These are phyloP conservation scores for Cladorrhinum sp. DNA, from an alignment of 2,329 filamentous ascomycete species.

Conservation along the genomic window DNA sequence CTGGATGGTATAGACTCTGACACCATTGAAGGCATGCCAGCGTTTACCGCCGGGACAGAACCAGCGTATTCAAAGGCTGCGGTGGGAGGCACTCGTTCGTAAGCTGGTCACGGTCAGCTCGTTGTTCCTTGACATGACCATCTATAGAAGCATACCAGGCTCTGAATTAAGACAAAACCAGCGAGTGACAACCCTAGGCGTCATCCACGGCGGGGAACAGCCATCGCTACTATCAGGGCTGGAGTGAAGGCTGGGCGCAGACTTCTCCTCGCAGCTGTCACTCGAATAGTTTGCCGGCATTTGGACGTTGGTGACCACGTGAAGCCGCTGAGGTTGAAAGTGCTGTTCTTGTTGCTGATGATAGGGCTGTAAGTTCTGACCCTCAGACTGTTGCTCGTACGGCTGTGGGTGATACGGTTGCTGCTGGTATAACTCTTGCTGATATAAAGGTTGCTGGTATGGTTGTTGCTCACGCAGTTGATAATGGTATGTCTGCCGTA, in stretches of 20 bases:
- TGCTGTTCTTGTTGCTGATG: neutral
- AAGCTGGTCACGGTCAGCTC: neutral
- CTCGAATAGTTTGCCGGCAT: neutral
- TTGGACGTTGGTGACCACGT: neutral
- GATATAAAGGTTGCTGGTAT: neutral
- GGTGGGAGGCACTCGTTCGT: neutral
- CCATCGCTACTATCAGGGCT: neutral
- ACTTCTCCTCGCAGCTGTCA: neutral
- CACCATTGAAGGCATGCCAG: neutral
- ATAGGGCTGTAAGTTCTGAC: neutral
- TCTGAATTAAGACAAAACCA: neutral
- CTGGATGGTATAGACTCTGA: slow-evolving; percentile 30
- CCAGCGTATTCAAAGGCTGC: neutral
- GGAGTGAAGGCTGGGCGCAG: neutral
- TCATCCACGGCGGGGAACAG: neutral
- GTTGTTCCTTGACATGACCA: neutral
- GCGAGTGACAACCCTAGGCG: neutral
- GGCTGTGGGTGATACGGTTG: neutral
- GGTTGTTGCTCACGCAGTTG: neutral
- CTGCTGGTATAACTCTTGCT: neutral
- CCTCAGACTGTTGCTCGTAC: neutral
- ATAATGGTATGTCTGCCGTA: neutral
- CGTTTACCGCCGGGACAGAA: neutral
- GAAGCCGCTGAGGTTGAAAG: neutral
- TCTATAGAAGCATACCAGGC: neutral